Base-by-base conservation (phyloP, 805 yeast species). In the Spathaspora gorwiae region DNA sequence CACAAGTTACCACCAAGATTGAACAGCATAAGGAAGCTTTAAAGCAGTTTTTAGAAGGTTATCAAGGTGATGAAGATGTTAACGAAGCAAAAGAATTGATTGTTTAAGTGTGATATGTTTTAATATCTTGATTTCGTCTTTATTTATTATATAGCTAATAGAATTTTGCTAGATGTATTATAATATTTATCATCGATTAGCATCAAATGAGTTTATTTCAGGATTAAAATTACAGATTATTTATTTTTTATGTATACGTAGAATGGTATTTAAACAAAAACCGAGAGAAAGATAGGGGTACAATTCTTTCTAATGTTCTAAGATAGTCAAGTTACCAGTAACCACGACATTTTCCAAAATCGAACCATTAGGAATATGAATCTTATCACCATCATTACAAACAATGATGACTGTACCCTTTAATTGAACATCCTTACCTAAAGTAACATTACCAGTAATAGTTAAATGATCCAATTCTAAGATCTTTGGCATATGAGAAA, bases 401-500 rank as follows among this genome's bases (percentile, higher is more conserved):
- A 94, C 98, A 56, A 94, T 88, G 61, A 94, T 94, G 50, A 94
- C 99, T 9, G 98, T 94, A 53, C 99, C 99, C 76, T 87, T 94
- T 62, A 94, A 80, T 42, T 87, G 84, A 53, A 94, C 95, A 58
- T 81, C 82, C 66, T 86, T 87, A 61, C 99, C 99, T 55, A 94
- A 76, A 59, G 70, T 80, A 38, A 94, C 99, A 62, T 94, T 92
- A 70, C 99, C 99, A 44, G 98, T 94, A 54, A 94, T 90, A 42
- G 98, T 94, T 60, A 94, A 81, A 68, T 94, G 99, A 67, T 94
- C 99, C 61, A 94, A 81, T 73, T 94, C 99, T 60, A 94, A 80
- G 56, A 94, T 90, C 74, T 82, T 87, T 57, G 99, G 99, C 82
- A 94, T 94, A 62, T 90, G 95, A 35, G 96, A 83, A 53, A 94